phyloP scores from a whole-genome alignment of 768 basidiomycete species.

The Clathrus columnatus region DNA sequence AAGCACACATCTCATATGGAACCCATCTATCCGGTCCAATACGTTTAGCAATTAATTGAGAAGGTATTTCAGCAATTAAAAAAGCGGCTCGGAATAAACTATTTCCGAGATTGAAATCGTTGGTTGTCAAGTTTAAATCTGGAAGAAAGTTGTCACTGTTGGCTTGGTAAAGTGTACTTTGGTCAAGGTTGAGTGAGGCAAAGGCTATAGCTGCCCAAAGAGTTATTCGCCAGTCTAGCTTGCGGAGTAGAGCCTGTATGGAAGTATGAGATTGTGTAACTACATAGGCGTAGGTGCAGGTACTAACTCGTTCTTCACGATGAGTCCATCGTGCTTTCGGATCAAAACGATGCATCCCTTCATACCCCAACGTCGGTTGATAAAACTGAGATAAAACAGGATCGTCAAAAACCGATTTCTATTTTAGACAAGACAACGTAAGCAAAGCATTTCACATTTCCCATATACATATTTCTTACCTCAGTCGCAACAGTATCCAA shows the following conservation, averaged over 20 bases:
- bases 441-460: background rate
- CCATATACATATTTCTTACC: too few species aligned
- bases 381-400: slow-evolving; percentile 40
- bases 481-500: slow-evolving; percentile 35
- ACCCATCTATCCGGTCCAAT: slow-evolving; percentile 64
- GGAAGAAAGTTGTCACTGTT: slow-evolving; percentile 62
- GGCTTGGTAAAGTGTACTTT: slow-evolving; percentile 55
- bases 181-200: slow-evolving; percentile 41
- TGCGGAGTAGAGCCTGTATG: slow-evolving; percentile 41
- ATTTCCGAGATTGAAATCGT: slow-evolving; percentile 60
- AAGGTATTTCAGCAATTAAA: slow-evolving; percentile 49
- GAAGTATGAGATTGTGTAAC: background rate
- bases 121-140: slow-evolving; percentile 51
- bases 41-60: slow-evolving; percentile 58
- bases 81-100: slow-evolving; percentile 45
- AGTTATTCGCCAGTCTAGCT: slow-evolving; percentile 52
- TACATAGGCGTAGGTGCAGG: background rate
- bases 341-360: slow-evolving; percentile 59
- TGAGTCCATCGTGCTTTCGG: slow-evolving; percentile 62
- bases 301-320: slow-evolving; percentile 50
- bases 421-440: background rate
- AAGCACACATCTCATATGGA: slow-evolving; percentile 41
- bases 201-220: slow-evolving; percentile 35
- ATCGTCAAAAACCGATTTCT: slow-evolving; percentile 56
- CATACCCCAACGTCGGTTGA: slow-evolving; percentile 44